Conservation (phyloP, 306 rosid species). For the Oxytropis ochrocephala region DNA sequence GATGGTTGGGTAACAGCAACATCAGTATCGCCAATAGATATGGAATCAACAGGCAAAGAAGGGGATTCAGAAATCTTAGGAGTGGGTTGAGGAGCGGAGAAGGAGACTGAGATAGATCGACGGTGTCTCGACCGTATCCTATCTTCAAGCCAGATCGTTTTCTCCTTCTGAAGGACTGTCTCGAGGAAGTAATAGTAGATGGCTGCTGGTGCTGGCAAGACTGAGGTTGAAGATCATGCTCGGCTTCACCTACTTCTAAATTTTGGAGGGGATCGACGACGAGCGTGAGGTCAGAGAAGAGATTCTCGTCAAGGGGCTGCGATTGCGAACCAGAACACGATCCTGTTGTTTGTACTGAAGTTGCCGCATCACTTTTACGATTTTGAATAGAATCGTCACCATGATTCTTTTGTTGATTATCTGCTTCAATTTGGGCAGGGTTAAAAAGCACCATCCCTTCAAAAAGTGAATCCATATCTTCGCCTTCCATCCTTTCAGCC, state of each 20-base stretch:
- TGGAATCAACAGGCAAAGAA: background rate
- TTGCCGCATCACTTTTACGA: conserved; percentile 5
- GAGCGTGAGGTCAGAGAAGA: conserved; percentile 71
- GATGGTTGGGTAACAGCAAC: conserved; percentile 1
- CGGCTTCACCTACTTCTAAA: conserved; percentile 10
- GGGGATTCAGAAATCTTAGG: background rate
- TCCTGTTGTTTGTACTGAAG: background rate
- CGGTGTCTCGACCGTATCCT: conserved; percentile 58
- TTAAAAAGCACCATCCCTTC: conserved; percentile 74
- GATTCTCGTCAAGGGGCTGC: conserved; percentile 75
- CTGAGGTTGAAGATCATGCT: conserved; percentile 17
- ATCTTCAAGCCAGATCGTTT: conserved; percentile 60
- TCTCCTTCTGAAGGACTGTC: conserved; percentile 50
- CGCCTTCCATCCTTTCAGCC: conserved; percentile 33
- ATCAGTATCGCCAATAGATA: background rate
- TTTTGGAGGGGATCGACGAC: conserved; percentile 34
- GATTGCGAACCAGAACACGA: conserved; percentile 9
- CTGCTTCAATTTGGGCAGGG: conserved; percentile 29
- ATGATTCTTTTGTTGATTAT: conserved; percentile 12
- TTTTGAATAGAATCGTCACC: background rate
- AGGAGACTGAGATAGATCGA: background rate
- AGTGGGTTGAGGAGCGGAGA: background rate
- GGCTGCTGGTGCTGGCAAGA: background rate
- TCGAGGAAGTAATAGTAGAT: conserved; percentile 8
- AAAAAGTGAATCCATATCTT: conserved; percentile 65